Conservation (phyloP, 345 rosid genomes). For the Euphorbia peplus region DNA sequence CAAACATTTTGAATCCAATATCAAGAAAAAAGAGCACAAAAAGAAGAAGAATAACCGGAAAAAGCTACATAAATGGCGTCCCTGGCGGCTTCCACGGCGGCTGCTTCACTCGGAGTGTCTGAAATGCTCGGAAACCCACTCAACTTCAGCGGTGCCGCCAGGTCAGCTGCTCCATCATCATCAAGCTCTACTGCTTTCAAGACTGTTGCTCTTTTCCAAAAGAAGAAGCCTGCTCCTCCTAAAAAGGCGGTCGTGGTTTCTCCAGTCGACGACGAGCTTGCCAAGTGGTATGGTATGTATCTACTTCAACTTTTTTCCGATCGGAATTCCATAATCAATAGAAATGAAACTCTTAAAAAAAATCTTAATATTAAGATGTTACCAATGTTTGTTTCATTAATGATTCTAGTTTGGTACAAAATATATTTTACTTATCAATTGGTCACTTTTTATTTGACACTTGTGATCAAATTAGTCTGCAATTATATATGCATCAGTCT, state of each 20-base stretch:
- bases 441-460: too few species aligned
- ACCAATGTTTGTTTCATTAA: too few species aligned
- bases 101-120: constrained; percentile 78
- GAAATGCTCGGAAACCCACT: constrained; percentile 77
- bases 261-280: constrained; percentile 62
- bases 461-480: too few species aligned
- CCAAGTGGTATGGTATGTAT: constrained; percentile 98
- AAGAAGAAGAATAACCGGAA: not conserved
- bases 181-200: constrained; percentile 61
- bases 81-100: constrained; percentile 49
- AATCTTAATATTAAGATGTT: too few species aligned
- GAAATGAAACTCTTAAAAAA: too few species aligned
- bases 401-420: too few species aligned
- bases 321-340: too few species aligned
- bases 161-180: constrained; percentile 52
- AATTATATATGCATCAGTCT: too few species aligned
- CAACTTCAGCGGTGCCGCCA: constrained; percentile 46
- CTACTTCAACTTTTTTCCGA: too few species aligned
- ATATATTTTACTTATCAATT: too few species aligned
- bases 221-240: constrained; percentile 70
- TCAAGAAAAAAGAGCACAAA: not conserved
- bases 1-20: not conserved
- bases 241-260: constrained; percentile 52
- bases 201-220: constrained; percentile 76
- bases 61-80: constrained; percentile 40